These are phyloP conservation scores for Cetraspora pellucida DNA, from an alignment of 192 early-diverging fungal genomes.

Conservation along the genomic window DNA sequence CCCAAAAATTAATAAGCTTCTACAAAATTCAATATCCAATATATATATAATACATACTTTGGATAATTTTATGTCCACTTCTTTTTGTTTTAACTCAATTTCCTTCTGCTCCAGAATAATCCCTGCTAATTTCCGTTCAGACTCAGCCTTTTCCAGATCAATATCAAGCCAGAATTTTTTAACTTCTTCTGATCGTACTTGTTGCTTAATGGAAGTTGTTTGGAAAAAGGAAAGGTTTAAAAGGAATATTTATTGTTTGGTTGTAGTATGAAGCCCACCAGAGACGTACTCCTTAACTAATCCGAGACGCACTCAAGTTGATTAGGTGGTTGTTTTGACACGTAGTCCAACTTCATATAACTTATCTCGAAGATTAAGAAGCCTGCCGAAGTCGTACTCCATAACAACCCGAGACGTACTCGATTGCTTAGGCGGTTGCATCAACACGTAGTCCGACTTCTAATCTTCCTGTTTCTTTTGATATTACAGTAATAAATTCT, in stretches of 20 bases:
- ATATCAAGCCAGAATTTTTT: conserved; percentile 1
- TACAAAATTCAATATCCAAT: background rate
- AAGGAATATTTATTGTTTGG: background rate
- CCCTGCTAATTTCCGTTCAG: background rate
- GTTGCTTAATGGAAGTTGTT: background rate
- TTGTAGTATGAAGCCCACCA: background rate
- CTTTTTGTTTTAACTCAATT: background rate
- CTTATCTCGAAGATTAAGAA: background rate
- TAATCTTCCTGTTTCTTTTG: background rate
- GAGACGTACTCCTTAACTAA: conserved; percentile 9
- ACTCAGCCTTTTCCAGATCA: background rate
- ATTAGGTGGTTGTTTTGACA: background rate
- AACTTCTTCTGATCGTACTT: conserved; percentile 1
- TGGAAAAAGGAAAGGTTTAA: background rate
- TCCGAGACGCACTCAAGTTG: background rate
- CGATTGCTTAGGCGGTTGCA: background rate
- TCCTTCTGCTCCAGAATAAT: background rate
- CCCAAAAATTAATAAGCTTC: background rate
- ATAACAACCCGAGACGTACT: conserved; percentile 3
- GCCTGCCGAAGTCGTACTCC: background rate
- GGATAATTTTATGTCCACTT: background rate
- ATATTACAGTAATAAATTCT: conserved; percentile 7
- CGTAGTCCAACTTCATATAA: conserved; percentile 9
- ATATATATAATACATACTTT: conserved; percentile 7
- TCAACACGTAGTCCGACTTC: conserved; percentile 1